phyloP scores from a whole-genome alignment of 1,139 yeast genomes.

The Wickerhamiella infanticola region DNA sequence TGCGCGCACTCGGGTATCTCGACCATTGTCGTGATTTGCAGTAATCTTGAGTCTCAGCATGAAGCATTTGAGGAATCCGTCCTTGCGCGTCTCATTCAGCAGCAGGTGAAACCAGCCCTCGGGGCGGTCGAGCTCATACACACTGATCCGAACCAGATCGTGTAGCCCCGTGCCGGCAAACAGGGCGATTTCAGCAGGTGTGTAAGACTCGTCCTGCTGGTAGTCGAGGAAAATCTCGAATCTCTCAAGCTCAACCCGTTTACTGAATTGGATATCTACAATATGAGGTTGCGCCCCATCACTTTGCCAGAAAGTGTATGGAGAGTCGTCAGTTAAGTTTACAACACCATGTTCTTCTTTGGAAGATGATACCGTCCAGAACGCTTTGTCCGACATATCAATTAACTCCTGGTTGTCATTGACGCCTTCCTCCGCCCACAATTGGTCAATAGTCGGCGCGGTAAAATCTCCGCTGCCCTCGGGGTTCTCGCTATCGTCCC shows the following conservation, averaged over 20 bases:
- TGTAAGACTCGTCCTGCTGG: slow-evolving; percentile 72
- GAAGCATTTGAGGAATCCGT: slow-evolving; percentile 55
- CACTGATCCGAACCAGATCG: slow-evolving; percentile 62
- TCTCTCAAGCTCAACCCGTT: slow-evolving; percentile 53
- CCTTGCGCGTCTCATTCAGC: slow-evolving; percentile 39
- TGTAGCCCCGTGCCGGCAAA: slow-evolving; percentile 78
- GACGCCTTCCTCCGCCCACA: background rate
- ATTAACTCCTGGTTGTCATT: slow-evolving; percentile 42
- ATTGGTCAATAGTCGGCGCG: background rate
- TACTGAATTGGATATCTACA: slow-evolving; percentile 67
- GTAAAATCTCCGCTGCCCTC: background rate
- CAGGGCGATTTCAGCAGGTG: slow-evolving; percentile 61
- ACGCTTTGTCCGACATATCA: slow-evolving; percentile 69
- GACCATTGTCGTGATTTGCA: slow-evolving; percentile 89
- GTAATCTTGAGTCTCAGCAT: slow-evolving; percentile 52
- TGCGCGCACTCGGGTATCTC: slow-evolving; percentile 81
- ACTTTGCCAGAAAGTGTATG: slow-evolving; percentile 80
- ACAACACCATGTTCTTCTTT: slow-evolving; percentile 61
- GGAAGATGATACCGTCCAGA: slow-evolving; percentile 70
- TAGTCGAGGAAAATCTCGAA: slow-evolving; percentile 57
- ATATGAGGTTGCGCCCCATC: slow-evolving; percentile 91
- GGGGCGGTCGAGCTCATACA: slow-evolving; percentile 52
- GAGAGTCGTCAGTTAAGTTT: slow-evolving; percentile 60
- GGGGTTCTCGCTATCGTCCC: background rate
- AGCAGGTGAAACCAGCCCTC: slow-evolving; percentile 75